Evolutionary conservation across 2,329 filamentous ascomycete genomes (phyloP), one percentile per base, ranked within the genome.

Genomic region (Ciborinia camelliae): DNA sequence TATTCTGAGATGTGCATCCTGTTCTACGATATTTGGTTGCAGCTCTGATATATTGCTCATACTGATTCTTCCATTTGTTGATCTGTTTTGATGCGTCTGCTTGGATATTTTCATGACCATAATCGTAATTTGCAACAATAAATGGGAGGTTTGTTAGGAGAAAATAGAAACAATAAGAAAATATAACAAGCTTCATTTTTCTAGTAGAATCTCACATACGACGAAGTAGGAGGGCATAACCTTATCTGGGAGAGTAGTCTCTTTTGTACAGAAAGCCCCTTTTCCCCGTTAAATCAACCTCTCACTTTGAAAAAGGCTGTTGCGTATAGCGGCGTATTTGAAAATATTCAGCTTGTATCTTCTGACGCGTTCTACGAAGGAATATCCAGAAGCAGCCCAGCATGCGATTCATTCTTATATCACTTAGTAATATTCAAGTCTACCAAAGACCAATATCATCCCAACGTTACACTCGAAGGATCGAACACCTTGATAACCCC

Each of bases 11-110:
- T 23, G 37, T 62, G 12, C 59, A 62, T 23, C 26, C 48, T 1
- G 7, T 52, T 51, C 28, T 54, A 4, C 54, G 26, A 4, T 51
- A 26, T n/a, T 32, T 62, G 7, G 10, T 52, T 12, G 47, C 30
- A 18, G 10, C 30, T 28, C 28, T 28, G 9, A 62, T 51, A n/a
- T 62, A 62, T 23, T 62, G 32, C 43, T 54, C 18, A 43, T 62
- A 62, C 14, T 43, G 10, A 28, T 26, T 35, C 37, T 53, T 35
- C 59, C 59, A 62, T 62, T 32, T 39, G 10, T 18, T 26, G n/a
- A 62, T 54, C 28, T 62, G 48, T 32, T 41, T 62, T 7, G 28
- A 30, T 18, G 59, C 59, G 9, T 23, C 59, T 23, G 23, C 37
- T 20, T 54, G 37, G 8, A 14, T 43, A 12, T 53, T 6, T 3